Conservation (phyloP, 192 early-diverging fungal genomes). For the Coemansia sp. region DNA sequence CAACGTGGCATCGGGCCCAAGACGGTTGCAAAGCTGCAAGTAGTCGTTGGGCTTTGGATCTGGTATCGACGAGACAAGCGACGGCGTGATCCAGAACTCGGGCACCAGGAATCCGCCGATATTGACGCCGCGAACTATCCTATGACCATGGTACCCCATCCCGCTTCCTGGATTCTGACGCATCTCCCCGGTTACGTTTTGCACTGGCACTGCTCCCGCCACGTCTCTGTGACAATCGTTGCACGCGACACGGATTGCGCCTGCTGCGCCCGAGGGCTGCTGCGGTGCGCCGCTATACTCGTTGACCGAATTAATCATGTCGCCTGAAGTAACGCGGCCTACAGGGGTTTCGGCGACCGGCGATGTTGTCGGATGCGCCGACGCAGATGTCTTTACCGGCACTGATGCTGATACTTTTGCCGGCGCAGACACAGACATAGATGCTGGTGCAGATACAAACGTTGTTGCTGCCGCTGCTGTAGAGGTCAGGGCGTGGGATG, state of each 20-base stretch:
- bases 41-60: constrained; percentile 52
- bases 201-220: constrained; percentile 5
- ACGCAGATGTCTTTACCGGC: not conserved
- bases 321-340: not conserved
- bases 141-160: constrained; percentile 47
- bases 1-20: constrained; percentile 41
- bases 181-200: constrained; percentile 22
- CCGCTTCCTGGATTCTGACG: constrained; percentile 35
- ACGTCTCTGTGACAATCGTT: not conserved
- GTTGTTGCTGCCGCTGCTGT: not conserved
- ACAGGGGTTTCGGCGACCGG: not conserved
- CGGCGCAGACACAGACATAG: not conserved
- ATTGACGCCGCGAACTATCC: constrained; percentile 56
- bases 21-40: constrained; percentile 49
- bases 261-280: not conserved
- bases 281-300: not conserved
- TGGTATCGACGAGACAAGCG: constrained; percentile 38
- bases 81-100: constrained; percentile 61
- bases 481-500: not conserved
- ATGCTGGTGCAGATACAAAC: not conserved
- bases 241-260: constrained; percentile 18
- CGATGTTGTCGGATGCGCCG: not conserved
- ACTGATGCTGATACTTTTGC: not conserved
- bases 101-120: constrained; percentile 60
- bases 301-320: not conserved